Base-by-base conservation (phyloP, 495 filamentous ascomycete species). In the Chaetomium cochliodes region DNA sequence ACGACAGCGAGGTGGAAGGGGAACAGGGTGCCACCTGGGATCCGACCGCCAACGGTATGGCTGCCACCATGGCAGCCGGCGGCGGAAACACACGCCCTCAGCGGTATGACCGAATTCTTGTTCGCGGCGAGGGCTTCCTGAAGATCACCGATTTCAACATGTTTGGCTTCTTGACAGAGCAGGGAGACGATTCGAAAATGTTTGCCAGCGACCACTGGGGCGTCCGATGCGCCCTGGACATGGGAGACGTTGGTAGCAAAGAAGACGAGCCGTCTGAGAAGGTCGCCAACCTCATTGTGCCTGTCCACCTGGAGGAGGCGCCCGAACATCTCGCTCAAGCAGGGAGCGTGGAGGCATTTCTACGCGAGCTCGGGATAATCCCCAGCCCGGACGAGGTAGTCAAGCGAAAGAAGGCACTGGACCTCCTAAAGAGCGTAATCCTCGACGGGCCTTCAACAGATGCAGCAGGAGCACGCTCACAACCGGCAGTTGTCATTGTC, bases 191-290 rank as follows among this genome's bases (percentile, higher is more conserved):
- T 20, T 37, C 41, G 0, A 42, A 64, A 13, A 58, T 60, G 28
- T 81, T 78, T 66, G 81, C 78, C 0, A 87, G 85, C 60, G 83
- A 85, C 65, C 84, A 87, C 65, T 86, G 81, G 79, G 84, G 84
- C 2, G 71, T 87, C 20, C 68, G 79, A 47, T 79, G 79, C 49
- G 68, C 74, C 15, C 58, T 87, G 30, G 72, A 68, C 18, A 64
- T 78, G 20, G 62, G 58, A 9, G 26, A 39, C 12, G 12, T 46
- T 50, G 56, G 50, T 0, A 50, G 23, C 9, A 22, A 51, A 3
- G 55, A 25, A 0, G 64, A 64, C 13, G 68, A 55, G 15, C 54
- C 49, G 0, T 65, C 66, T 3, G 57, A 62, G n/a, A 67, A 74
- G 33, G 47, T 57, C 11, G 53, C 62, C 52, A 61, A 42, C 13